Percentiles rank a stretch among this genome's conserved stretches.
Evolutionary conservation across 164 flowering plant genomes (phyloP).

Genomic region (Vitis rotundifolia): DNA sequence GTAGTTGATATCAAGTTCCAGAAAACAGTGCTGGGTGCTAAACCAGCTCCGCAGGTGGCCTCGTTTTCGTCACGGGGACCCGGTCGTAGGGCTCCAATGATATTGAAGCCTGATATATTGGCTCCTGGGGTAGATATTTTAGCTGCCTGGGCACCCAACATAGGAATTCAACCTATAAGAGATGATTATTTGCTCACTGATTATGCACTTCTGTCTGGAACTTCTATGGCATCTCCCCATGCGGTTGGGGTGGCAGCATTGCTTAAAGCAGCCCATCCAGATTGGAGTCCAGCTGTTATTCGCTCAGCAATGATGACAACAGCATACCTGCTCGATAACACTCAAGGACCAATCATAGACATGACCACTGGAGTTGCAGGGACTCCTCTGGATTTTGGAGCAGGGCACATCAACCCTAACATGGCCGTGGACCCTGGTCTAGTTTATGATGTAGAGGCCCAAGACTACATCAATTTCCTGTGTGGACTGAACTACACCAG

Average conservation of each 20-base stretch:
- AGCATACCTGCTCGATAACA: conserved; percentile 2
- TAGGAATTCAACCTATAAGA: conserved; percentile 1
- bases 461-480: too few relatives aligned
- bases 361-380: too few relatives aligned
- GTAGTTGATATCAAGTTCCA: conserved; percentile 26
- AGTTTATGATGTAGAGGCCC: too few relatives aligned
- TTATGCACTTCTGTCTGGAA: conserved; percentile 32
- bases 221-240: conserved; percentile 44
- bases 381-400: too few relatives aligned
- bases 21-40: conserved; percentile 23
- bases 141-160: conserved; percentile 34
- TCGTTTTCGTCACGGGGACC: conserved; percentile 40
- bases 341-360: too few relatives aligned
- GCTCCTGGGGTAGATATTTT: conserved; percentile 41
- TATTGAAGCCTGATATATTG: conserved; percentile 37
- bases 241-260: conserved; percentile 35
- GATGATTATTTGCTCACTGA: conserved; percentile 23
- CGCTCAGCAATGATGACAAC: conserved; percentile 54
- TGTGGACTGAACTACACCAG: too few relatives aligned
- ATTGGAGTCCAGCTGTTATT: conserved; percentile 41
- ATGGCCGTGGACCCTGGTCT: too few relatives aligned
- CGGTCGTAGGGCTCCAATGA: conserved; percentile 14
- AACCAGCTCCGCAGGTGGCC: conserved; percentile 40
- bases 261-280: conserved; percentile 32
- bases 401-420: too few relatives aligned